phyloP scores from a whole-genome alignment of 139 green algal genomes.

The Chlorella sp. region DNA sequence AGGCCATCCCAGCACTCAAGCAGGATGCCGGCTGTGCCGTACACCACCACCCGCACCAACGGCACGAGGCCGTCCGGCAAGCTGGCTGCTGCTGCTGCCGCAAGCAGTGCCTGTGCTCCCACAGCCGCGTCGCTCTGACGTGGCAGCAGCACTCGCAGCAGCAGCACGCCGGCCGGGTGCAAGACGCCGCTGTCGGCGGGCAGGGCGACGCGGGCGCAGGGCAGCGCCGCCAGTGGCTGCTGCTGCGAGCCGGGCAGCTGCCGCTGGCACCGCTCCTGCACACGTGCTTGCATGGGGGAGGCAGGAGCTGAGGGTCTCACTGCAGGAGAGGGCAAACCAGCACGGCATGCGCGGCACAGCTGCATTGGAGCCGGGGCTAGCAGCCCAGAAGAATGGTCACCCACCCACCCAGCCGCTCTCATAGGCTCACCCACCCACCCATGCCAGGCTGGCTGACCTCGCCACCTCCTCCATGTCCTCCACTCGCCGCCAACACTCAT shows the following conservation, averaged over 20 bases:
- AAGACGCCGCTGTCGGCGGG: neutral
- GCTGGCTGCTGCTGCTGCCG: neutral
- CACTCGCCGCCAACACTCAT: neutral
- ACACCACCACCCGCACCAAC: neutral
- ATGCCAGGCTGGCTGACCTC: slow-evolving; percentile 1
- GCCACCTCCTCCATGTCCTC: neutral
- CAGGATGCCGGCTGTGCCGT: neutral
- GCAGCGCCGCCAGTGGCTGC: neutral
- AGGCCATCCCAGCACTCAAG: slow-evolving; percentile 5
- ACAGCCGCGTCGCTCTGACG: neutral
- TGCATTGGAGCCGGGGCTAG: neutral
- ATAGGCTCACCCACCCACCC: neutral
- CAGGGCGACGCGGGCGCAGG: neutral
- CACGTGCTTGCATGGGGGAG: neutral
- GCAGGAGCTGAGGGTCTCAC: neutral
- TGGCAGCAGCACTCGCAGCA: neutral
- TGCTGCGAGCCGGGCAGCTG: neutral
- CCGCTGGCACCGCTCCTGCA: neutral
- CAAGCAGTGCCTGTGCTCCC: neutral
- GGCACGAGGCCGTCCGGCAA: neutral
- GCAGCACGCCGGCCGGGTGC: neutral
- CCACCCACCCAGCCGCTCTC: neutral
- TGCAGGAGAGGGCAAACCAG: neutral
- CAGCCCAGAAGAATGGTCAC: neutral
- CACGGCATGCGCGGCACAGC: neutral